Conservation (phyloP, 768 basidiomycete species). For the Agaricus subrufescens region DNA sequence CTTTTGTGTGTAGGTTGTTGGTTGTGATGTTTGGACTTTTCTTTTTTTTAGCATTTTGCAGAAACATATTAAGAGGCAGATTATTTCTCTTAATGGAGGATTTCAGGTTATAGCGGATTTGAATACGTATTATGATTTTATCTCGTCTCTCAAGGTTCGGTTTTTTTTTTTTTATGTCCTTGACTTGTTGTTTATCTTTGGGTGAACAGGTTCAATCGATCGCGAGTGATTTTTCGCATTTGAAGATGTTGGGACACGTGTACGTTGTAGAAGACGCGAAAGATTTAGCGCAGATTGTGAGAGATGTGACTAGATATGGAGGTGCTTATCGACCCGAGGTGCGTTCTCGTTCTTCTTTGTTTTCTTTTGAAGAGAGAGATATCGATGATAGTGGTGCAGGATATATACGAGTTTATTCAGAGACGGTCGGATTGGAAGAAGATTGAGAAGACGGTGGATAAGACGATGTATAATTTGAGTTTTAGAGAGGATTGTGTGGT, state of each 20-base stretch:
- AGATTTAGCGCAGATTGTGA: conserved; percentile 92
- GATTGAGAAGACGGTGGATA: conserved; percentile 94
- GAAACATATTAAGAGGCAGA: conserved; percentile 95
- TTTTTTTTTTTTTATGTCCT: no score
- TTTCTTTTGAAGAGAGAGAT: neutral
- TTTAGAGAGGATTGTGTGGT: conserved; percentile 88
- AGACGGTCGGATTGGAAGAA: conserved; percentile 97
- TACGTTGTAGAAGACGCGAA: conserved; percentile 95
- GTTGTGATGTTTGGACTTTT: neutral
- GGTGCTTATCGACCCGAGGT: conserved; percentile 95
- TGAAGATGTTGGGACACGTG: conserved; percentile 97
- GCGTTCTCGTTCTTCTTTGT: conserved; percentile 8
- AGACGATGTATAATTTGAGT: conserved; percentile 90
- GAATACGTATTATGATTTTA: conserved; percentile 89
- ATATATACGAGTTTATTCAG: conserved; percentile 95
- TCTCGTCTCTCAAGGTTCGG: conserved; percentile 74
- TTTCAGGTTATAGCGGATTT: conserved; percentile 96
- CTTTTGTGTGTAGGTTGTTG: neutral
- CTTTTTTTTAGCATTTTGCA: conserved; percentile 69
- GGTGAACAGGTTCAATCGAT: conserved; percentile 62
- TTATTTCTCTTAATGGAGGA: conserved; percentile 90
- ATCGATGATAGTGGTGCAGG: conserved; percentile 35
- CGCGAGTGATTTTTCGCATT: conserved; percentile 83
- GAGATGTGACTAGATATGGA: conserved; percentile 93
- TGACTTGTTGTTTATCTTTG: no score